Conservation (phyloP, 257 asterid genomes). For the Echites panduratus region DNA sequence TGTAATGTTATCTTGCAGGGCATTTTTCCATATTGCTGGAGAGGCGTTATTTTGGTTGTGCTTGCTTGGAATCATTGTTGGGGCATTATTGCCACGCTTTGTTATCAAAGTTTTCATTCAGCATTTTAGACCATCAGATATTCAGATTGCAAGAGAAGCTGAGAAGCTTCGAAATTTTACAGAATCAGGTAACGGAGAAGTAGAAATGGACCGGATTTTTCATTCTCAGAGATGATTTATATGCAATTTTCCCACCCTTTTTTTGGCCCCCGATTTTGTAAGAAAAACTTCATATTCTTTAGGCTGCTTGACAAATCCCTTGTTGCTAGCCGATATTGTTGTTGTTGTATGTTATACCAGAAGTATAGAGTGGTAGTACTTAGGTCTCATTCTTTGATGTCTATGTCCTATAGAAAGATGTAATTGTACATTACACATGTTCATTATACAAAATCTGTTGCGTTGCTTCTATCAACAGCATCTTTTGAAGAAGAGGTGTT, state of each 20-base stretch:
- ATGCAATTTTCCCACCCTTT: neutral
- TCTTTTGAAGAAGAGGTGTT: neutral
- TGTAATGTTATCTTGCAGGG: conserved; percentile 46
- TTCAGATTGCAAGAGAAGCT: conserved; percentile 73
- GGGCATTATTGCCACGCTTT: conserved; percentile 74
- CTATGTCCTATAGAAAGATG: conserved; percentile 23
- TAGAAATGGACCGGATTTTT: conserved; percentile 61
- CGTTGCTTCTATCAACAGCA: conserved; percentile 9
- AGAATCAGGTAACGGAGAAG: conserved; percentile 28
- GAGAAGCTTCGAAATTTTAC: conserved; percentile 50
- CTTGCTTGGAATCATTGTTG: conserved; percentile 56
- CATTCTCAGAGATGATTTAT: conserved; percentile 32
- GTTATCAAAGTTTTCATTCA: conserved; percentile 47
- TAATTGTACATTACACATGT: conserved; percentile 41
- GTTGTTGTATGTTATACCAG: conserved; percentile 23
- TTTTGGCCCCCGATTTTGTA: conserved; percentile 14
- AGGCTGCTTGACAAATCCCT: conserved; percentile 19
- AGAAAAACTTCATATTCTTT: conserved; percentile 20
- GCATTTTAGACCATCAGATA: conserved; percentile 47
- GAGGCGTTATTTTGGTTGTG: conserved; percentile 68
- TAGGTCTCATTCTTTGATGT: conserved; percentile 36
- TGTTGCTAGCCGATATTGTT: conserved; percentile 5
- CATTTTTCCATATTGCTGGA: conserved; percentile 61
- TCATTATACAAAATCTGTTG: conserved; percentile 2
- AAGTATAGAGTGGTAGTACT: conserved; percentile 20